Evolutionary conservation across 768 basidiomycete genomes (phyloP).

Genomic region (Pisolithus microcarpus): DNA sequence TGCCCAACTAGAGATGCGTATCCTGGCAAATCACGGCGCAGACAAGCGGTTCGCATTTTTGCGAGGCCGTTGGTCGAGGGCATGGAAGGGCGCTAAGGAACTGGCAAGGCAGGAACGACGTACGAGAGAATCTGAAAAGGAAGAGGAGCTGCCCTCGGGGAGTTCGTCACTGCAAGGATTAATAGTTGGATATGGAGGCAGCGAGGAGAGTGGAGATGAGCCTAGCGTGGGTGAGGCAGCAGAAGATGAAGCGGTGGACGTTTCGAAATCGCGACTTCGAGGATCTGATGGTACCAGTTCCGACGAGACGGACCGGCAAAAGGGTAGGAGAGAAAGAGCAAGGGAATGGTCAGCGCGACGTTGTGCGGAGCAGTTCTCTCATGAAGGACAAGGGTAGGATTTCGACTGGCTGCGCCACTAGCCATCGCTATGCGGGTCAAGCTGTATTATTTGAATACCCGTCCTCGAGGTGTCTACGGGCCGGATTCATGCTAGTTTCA

Average conservation of each 20-base stretch:
- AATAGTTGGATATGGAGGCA: conserved; percentile 49
- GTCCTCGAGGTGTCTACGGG: too few relatives aligned
- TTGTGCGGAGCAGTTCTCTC: not conserved
- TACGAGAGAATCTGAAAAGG: conserved; percentile 12
- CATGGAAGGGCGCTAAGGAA: conserved; percentile 55
- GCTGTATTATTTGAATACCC: too few relatives aligned
- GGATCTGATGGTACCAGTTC: too few relatives aligned
- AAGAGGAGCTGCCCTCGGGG: not conserved
- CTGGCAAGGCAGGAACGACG: not conserved
- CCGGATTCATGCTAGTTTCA: too few relatives aligned
- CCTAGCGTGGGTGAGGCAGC: conserved; percentile 1
- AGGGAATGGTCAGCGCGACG: not conserved
- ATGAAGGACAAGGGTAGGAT: not conserved
- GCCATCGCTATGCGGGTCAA: not conserved
- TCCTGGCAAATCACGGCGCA: conserved; percentile 76
- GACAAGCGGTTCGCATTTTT: conserved; percentile 80
- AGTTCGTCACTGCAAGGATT: conserved; percentile 41
- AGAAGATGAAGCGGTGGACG: too few relatives aligned
- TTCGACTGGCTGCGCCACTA: not conserved
- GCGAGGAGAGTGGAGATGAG: conserved; percentile 37
- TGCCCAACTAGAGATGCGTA: conserved; percentile 79
- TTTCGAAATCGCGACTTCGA: too few relatives aligned
- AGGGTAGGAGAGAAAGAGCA: not conserved
- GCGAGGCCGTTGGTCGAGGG: conserved; percentile 61
- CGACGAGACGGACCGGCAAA: not conserved